Evolutionary conservation across 2,329 filamentous ascomycete genomes (phyloP).

Genomic region (Aspergillus vadensis): DNA sequence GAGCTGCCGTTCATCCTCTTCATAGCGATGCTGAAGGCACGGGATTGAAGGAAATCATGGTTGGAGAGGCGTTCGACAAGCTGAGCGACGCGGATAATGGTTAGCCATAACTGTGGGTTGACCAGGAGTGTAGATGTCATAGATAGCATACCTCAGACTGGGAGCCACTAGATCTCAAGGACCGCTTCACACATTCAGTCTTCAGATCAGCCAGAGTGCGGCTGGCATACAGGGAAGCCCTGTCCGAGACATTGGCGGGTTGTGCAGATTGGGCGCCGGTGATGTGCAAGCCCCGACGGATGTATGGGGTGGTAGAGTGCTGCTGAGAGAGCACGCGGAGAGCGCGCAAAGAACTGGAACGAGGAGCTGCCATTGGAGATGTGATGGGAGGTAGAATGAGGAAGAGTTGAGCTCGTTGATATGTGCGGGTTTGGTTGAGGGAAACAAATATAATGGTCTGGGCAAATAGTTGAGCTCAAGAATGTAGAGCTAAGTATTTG

Average conservation of each 20-base stretch:
- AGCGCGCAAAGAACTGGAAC: slow-evolving; percentile 48
- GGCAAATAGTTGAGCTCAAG: slow-evolving; percentile 13
- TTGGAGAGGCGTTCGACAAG: slow-evolving; percentile 56
- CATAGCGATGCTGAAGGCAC: slow-evolving; percentile 58
- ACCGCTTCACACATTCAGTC: slow-evolving; percentile 54
- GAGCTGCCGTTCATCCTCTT: slow-evolving; percentile 49
- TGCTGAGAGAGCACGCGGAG: slow-evolving; percentile 47
- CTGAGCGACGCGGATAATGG: slow-evolving; percentile 30
- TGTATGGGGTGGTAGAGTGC: slow-evolving; percentile 32
- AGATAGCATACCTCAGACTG: slow-evolving; percentile 51
- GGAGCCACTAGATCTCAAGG: slow-evolving; percentile 49
- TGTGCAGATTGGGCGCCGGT: slow-evolving; percentile 61
- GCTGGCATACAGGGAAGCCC: slow-evolving; percentile 53
- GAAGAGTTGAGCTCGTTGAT: background rate
- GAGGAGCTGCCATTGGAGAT: slow-evolving; percentile 46
- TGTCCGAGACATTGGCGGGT: slow-evolving; percentile 53
- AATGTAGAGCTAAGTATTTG: slow-evolving; percentile 14
- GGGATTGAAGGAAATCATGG: slow-evolving; percentile 55
- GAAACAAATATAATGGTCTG: slow-evolving; percentile 3
- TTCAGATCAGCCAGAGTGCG: slow-evolving; percentile 55
- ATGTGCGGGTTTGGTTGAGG: background rate
- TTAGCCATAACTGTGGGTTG: background rate
- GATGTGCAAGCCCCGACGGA: slow-evolving; percentile 59
- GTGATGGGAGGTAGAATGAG: background rate
- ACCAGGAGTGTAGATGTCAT: background rate